These are phyloP conservation scores for Arctium minus DNA, from an alignment of 129 eudicot species.

Conservation along the genomic window DNA sequence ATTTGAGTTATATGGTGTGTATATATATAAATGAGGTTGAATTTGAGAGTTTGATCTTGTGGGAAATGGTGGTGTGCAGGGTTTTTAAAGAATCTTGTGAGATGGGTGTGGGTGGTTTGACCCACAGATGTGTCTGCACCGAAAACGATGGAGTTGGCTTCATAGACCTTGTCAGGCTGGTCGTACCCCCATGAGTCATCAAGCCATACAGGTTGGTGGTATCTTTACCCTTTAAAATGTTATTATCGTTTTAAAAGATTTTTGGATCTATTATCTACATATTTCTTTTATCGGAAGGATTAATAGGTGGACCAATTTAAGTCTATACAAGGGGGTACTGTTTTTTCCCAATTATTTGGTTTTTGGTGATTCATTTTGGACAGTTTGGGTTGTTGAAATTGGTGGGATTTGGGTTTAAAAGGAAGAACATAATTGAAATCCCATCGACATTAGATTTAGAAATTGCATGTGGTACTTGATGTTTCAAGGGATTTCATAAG, in stretches of 20 bases:
- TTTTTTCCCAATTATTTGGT: not conserved
- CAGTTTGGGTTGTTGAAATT: too few relatives aligned
- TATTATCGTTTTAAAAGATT: not conserved
- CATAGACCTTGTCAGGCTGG: constrained; percentile 35
- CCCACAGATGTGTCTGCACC: constrained; percentile 41
- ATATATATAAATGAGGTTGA: not conserved
- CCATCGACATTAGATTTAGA: too few relatives aligned
- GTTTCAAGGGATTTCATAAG: too few relatives aligned
- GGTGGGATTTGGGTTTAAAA: not conserved
- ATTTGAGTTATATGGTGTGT: not conserved
- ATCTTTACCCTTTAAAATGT: not conserved
- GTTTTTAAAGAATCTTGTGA: not conserved
- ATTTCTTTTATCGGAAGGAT: not conserved
- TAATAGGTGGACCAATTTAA: not conserved
- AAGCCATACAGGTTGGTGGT: not conserved
- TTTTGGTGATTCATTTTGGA: not conserved
- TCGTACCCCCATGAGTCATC: constrained; percentile 17
- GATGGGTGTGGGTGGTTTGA: constrained; percentile 34
- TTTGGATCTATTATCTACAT: not conserved
- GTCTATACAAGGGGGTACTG: not conserved
- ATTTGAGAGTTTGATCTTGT: constrained; percentile 2
- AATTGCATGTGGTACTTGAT: too few relatives aligned
- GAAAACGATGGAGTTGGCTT: constrained; percentile 40
- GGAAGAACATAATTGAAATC: too few relatives aligned
- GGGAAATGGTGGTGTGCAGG: not conserved